These are phyloP conservation scores for Macadamia integrifolia DNA, from an alignment of 164 flowering plant genomes.

Conservation along the genomic window DNA sequence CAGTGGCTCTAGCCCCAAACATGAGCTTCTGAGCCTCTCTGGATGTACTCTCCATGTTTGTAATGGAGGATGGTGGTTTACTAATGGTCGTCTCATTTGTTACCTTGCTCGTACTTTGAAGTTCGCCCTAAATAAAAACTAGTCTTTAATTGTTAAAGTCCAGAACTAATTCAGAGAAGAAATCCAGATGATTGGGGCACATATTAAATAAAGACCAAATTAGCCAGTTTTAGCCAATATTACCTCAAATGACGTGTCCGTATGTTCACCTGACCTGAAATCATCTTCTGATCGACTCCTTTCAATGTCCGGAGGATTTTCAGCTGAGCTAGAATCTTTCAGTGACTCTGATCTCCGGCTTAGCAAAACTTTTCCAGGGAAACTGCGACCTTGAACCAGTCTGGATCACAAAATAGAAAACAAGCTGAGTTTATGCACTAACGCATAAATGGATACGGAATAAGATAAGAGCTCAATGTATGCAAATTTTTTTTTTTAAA, in stretches of 20 bases:
- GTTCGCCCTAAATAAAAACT: slow-evolving; percentile 41
- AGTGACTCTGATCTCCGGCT: slow-evolving; percentile 63
- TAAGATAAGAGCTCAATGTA: too few species aligned
- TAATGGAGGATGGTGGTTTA: slow-evolving; percentile 35
- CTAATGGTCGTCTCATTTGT: slow-evolving; percentile 19
- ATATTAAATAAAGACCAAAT: not conserved
- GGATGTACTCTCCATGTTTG: slow-evolving; percentile 35
- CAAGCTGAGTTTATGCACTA: too few species aligned
- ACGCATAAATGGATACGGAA: too few species aligned
- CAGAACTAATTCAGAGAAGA: not conserved
- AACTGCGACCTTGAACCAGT: slow-evolving; percentile 85
- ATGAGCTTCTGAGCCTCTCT: slow-evolving; percentile 43
- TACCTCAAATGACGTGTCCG: slow-evolving; percentile 53
- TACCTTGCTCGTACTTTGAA: slow-evolving; percentile 27
- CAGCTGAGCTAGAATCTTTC: slow-evolving; percentile 26
- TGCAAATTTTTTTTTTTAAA: too few species aligned
- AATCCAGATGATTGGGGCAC: not conserved
- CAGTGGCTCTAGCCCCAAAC: slow-evolving; percentile 79
- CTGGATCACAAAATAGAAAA: slow-evolving; percentile 18
- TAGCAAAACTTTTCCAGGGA: slow-evolving; percentile 89
- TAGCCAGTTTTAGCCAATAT: not conserved
- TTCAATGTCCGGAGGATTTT: slow-evolving; percentile 36
- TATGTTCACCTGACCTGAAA: slow-evolving; percentile 34
- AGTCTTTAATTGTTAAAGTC: not conserved
- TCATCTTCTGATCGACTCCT: slow-evolving; percentile 58